A percentile compares a stretch with the other conserved stretches of the same genome.
Conservation (phyloP, 2,329 filamentous ascomycete species). For the Fusarium sp. region DNA sequence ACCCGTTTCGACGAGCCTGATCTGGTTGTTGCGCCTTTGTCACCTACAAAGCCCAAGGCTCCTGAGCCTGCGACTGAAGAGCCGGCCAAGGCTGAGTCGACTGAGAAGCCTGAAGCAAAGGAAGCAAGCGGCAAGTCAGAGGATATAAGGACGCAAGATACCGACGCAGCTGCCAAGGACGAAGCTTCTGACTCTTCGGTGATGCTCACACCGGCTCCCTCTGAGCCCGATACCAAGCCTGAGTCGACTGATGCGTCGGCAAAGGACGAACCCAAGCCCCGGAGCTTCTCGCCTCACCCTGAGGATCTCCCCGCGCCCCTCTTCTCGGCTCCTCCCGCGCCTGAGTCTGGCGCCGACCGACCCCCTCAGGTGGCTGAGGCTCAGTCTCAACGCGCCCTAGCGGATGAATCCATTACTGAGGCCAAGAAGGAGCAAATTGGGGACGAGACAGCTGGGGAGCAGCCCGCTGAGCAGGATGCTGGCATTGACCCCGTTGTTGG, state of each 20-base stretch:
- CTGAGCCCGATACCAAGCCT: constrained; percentile 38
- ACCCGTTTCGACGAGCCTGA: constrained; percentile 67
- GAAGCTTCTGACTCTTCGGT: constrained; percentile 37
- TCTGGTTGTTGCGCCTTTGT: constrained; percentile 68
- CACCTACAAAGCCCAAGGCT: constrained; percentile 58
- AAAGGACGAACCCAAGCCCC: constrained; percentile 30
- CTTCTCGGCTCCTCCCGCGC: constrained; percentile 49
- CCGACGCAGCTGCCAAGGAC: constrained; percentile 15
- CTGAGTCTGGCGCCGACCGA: constrained; percentile 44
- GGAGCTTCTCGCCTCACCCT: constrained; percentile 64
- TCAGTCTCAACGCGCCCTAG: background rate
- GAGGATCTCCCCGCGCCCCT: constrained; percentile 78
- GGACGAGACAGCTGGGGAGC: constrained; percentile 29
- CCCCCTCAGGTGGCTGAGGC: constrained; percentile 35
- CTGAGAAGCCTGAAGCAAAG: constrained; percentile 27
- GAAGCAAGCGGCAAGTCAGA: constrained; percentile 7
- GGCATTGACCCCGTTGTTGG: constrained; percentile 81
- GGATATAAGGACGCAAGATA: background rate
- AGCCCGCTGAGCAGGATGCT: constrained; percentile 18
- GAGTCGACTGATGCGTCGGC: constrained; percentile 18
- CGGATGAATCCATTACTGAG: constrained; percentile 10
- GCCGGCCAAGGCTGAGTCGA: constrained; percentile 17
- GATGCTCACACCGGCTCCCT: constrained; percentile 37
- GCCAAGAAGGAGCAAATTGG: constrained; percentile 4
- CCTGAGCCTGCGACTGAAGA: constrained; percentile 38